Conservation (phyloP, 768 basidiomycete genomes). For the Panellus pusillus region DNA sequence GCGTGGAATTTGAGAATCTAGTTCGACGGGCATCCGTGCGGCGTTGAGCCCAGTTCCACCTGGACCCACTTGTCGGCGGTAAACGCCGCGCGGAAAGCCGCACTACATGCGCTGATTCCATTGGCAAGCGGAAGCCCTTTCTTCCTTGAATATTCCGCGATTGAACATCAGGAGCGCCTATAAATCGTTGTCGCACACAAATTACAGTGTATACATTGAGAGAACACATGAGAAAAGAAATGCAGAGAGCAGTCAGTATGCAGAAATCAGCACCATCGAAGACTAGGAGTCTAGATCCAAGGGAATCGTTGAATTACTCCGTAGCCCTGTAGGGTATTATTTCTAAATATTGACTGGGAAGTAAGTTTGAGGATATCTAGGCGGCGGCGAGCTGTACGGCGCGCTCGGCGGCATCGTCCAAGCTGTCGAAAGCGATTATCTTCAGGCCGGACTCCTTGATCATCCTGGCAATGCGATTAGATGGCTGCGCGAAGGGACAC, state of each 20-base stretch:
- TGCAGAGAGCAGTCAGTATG: constrained; percentile 6
- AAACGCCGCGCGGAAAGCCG: no score
- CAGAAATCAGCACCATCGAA: constrained; percentile 23
- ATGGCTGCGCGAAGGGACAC: constrained; percentile 10
- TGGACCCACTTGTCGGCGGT: no score
- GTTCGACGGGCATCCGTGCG: no score
- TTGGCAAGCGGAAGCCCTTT: no score
- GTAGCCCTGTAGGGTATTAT: no score
- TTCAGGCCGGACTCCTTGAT: constrained; percentile 90
- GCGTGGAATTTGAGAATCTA: no score
- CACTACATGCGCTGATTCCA: no score
- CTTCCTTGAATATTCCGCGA: no score
- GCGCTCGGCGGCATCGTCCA: constrained; percentile 87
- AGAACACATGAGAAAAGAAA: neutral
- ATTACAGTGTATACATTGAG: no score
- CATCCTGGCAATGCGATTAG: constrained; percentile 58
- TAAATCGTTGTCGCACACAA: no score
- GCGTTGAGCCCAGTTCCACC: no score
- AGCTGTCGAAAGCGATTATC: constrained; percentile 89
- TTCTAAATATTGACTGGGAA: constrained; percentile 10
- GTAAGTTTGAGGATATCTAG: constrained; percentile 29
- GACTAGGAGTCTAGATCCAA: constrained; percentile 28
- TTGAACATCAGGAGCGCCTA: no score
- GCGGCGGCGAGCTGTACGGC: constrained; percentile 70
- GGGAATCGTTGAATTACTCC: neutral